Base-by-base conservation (phyloP, 75 land plant genomes). In the Pinus taeda region DNA sequence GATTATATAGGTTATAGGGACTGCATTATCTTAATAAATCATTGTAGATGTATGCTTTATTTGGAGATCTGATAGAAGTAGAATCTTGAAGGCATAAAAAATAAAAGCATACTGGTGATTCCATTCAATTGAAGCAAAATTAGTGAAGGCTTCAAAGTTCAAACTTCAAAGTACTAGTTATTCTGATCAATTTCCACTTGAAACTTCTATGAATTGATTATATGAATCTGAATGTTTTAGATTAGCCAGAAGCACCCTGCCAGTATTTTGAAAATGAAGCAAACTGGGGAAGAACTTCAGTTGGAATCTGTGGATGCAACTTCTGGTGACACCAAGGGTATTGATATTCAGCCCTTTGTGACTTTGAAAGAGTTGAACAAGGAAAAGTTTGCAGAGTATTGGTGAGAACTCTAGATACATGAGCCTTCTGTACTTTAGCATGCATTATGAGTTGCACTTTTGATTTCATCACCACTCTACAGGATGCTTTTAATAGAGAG, bases 401-500 rank as follows among this genome's bases (percentile, higher is more conserved):
- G 91, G 91, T 89, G 58, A 83, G 91, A 81, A 64, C 33, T 30
- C 14, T 62, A 45, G 39, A 36, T 6, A n/a, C 61, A 7, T 42
- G 55, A n/a, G 61, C 3, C 62, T 33, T 30, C 18, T 72, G 4
- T 15, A n/a, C n/a, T 72, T 29, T 17, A 22, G 30, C 69, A 37
- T 21, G 4, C 5, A 49, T 67, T 24, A 20, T 4, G 24, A 60
- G 60, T 62, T 26, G 21, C 7, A 14, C 53, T 71, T 42, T 18
- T 71, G 42, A 42, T 5, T 42, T 37, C 33, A 37, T 71, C 73
- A 71, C 53, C 36, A 3, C 22, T n/a, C 30, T 21, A 37, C 42
- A 89, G 91, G 89, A 60, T 78, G 55, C 36, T 79, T 74, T 58
- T 90, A 67, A 83, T 79, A 37, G 81, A 21, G 13, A 79, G 57